Evolutionary conservation across 169 alveolate genomes (phyloP).

Genomic region (Eimeria maxima): DNA sequence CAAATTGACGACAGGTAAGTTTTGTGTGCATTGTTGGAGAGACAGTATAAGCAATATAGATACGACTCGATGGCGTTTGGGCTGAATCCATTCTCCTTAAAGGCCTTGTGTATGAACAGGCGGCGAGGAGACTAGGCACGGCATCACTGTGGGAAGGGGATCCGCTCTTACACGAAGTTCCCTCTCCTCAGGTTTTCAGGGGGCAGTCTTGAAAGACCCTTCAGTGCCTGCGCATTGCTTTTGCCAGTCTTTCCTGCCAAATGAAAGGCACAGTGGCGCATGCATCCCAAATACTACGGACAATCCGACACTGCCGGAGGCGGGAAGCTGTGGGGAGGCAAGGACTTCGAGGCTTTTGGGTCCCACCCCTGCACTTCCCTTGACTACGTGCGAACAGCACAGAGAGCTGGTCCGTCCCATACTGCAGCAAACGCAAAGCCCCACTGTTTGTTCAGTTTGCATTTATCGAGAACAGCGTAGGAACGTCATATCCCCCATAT

Average conservation of each 20-base stretch:
- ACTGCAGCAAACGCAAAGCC: not conserved
- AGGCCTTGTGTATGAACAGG: not conserved
- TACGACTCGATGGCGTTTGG: not conserved
- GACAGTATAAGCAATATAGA: not conserved
- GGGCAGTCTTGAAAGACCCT: not conserved
- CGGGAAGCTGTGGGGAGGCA: not conserved
- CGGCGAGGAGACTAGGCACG: not conserved
- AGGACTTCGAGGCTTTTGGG: not conserved
- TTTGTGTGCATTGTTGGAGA: not conserved
- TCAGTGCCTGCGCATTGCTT: constrained; percentile 11
- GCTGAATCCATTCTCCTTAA: not conserved
- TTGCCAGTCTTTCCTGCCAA: not conserved
- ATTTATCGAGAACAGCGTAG: not conserved
- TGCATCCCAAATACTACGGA: not conserved
- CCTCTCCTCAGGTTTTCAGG: not conserved
- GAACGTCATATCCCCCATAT: not conserved
- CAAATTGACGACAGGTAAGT: not conserved
- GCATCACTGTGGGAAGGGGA: not conserved
- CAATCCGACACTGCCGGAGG: not conserved
- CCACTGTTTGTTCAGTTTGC: not conserved
- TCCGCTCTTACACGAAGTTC: not conserved
- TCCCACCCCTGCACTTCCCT: not conserved
- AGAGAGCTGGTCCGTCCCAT: constrained; percentile 7
- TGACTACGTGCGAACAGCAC: not conserved
- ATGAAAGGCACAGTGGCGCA: not conserved